Percentiles rank a stretch among this genome's conserved stretches.
phyloP scores from a whole-genome alignment of 306 rosid species.

The Prunus kanzakura region DNA sequence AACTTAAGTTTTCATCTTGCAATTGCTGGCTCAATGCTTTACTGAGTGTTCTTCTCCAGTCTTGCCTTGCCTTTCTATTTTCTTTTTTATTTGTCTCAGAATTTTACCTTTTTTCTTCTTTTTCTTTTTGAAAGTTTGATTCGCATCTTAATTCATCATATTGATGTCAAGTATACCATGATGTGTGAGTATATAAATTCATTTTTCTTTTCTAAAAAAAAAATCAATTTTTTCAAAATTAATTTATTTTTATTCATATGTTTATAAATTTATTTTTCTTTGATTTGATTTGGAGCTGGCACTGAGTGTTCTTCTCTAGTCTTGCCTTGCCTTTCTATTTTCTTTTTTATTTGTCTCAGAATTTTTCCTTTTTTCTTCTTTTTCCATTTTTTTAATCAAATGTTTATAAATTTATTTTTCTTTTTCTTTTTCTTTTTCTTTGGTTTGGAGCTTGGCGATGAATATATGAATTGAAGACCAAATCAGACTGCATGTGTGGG shows the following conservation, averaged over 20 bases:
- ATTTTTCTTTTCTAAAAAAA: neutral
- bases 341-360: neutral
- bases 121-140: neutral
- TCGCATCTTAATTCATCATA: neutral
- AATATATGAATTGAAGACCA: neutral
- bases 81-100: neutral
- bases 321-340: neutral
- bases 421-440: neutral
- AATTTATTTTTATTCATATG: too few species aligned
- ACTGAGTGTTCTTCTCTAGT: neutral
- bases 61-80: neutral
- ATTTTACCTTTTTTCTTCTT: too few species aligned
- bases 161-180: neutral
- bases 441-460: neutral
- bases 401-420: neutral
- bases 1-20: neutral
- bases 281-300: neutral
- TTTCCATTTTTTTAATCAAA: neutral
- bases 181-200: neutral
- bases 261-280: too few species aligned
- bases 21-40: conserved; percentile 8
- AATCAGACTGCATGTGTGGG: neutral
- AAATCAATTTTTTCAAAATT: too few species aligned
- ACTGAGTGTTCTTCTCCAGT: neutral
- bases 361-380: too few species aligned